Evolutionary conservation across 2,329 filamentous ascomycete species (phyloP).

Genomic region (Daldinia eschscholtzii): DNA sequence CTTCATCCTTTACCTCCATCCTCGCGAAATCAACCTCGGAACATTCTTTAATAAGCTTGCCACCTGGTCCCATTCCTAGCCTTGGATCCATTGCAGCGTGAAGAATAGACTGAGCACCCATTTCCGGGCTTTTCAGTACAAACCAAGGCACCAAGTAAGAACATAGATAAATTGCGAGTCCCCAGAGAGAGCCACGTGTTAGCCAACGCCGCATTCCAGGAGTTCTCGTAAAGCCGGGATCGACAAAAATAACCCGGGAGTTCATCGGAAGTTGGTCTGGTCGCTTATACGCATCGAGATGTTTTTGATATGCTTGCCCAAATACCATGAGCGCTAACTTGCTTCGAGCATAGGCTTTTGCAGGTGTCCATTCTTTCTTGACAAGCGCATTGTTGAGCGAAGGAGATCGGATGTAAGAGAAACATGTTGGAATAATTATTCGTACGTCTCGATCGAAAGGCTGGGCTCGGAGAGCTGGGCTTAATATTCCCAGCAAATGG

Average conservation of each 20-base stretch:
- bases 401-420: conserved; percentile 85
- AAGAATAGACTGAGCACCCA: conserved; percentile 88
- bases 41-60: conserved; percentile 89
- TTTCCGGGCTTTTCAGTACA: conserved; percentile 83
- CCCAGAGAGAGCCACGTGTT: conserved; percentile 84
- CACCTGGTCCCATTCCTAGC: conserved; percentile 74
- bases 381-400: conserved; percentile 68
- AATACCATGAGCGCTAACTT: conserved; percentile 90
- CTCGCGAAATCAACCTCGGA: conserved; percentile 78
- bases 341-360: conserved; percentile 72
- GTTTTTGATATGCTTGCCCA: conserved; percentile 90
- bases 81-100: conserved; percentile 86
- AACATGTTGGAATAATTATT: conserved; percentile 87
- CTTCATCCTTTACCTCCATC: conserved; percentile 81
- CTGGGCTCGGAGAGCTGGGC: conserved; percentile 89
- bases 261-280: conserved; percentile 87
- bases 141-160: conserved; percentile 89
- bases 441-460: conserved; percentile 94
- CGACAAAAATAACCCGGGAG: conserved; percentile 84
- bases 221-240: conserved; percentile 87
- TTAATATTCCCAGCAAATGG: conserved; percentile 91
- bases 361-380: conserved; percentile 66
- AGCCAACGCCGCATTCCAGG: conserved; percentile 90
- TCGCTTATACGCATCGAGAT: conserved; percentile 84
- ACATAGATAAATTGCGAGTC: conserved; percentile 80